These are phyloP conservation scores for Colletotrichum graminicola DNA, from an alignment of 2,329 filamentous ascomycete species.

Conservation along the genomic window DNA sequence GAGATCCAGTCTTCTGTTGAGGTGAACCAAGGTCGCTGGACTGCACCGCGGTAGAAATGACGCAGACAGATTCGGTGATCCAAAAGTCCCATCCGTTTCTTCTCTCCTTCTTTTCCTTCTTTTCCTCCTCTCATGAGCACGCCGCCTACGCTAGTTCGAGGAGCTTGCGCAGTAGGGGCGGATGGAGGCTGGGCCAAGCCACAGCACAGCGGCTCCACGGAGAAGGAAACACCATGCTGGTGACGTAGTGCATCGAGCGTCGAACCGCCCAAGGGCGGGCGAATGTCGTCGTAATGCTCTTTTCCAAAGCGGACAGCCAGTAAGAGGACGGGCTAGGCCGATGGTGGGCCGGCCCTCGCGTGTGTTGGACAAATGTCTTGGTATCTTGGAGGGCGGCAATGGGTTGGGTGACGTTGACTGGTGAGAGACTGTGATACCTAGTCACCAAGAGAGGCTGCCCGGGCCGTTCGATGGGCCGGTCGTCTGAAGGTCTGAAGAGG, in stretches of 20 bases:
- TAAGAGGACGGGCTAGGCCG: conserved; percentile 21
- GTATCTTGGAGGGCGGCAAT: neutral
- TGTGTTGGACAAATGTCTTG: neutral
- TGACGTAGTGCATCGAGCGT: neutral
- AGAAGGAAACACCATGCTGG: neutral
- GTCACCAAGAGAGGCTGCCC: neutral
- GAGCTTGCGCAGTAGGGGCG: neutral
- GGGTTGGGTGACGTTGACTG: neutral
- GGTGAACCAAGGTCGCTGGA: conserved; percentile 14
- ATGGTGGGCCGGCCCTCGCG: conserved; percentile 4
- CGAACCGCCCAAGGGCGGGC: neutral
- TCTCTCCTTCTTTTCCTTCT: neutral
- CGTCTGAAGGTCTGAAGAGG: conserved; percentile 16
- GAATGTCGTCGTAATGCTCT: conserved; percentile 38
- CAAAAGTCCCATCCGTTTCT: neutral
- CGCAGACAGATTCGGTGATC: conserved; percentile 7
- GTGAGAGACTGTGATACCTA: no score
- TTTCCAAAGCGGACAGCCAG: conserved; percentile 9
- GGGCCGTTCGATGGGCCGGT: neutral
- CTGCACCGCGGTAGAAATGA: conserved; percentile 7
- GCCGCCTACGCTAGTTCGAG: conserved; percentile 21
- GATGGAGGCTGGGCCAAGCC: conserved; percentile 13
- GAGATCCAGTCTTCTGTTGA: neutral
- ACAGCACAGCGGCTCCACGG: neutral
- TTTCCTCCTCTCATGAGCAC: neutral